Evolutionary conservation across 768 basidiomycete species (phyloP).

Genomic region (Lentinula lateritia): DNA sequence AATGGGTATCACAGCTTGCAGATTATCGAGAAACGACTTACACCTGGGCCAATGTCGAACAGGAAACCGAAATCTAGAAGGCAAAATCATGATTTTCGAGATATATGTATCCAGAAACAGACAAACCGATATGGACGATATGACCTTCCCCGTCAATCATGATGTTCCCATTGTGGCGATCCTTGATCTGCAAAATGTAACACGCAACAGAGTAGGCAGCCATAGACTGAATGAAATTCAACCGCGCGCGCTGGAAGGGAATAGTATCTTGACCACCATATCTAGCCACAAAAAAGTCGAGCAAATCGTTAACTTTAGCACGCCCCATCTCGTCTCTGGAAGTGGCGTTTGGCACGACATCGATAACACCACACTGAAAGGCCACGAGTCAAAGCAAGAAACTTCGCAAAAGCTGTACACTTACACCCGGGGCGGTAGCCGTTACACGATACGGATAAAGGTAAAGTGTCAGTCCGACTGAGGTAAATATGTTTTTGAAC

Average conservation of each 20-base stretch:
- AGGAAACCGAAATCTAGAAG: conserved; percentile 85
- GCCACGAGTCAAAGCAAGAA: background rate
- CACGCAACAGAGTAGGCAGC: conserved; percentile 98
- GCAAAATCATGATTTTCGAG: background rate
- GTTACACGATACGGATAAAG: conserved; percentile 96
- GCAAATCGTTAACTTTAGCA: conserved; percentile 93
- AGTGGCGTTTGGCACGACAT: conserved; percentile 96
- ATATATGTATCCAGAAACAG: background rate
- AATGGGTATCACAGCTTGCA: conserved; percentile 7
- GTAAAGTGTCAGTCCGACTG: conserved; percentile 84
- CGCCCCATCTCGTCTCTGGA: conserved; percentile 99
- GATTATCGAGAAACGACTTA: conserved; percentile 24
- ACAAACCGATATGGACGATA: conserved; percentile 89
- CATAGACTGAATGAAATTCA: conserved; percentile 99
- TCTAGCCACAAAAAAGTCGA: conserved; percentile 89
- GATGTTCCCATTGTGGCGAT: conserved; percentile 98
- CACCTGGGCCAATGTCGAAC: conserved; percentile 91
- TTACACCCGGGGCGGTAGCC: conserved; percentile 91
- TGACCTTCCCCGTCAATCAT: conserved; percentile 99
- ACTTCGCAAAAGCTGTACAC: conserved; percentile 21
- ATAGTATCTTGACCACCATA: conserved; percentile 89
- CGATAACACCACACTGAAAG: conserved; percentile 90
- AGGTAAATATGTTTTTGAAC: conserved; percentile 97
- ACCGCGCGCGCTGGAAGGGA: conserved; percentile 85
- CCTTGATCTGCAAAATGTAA: conserved; percentile 98